phyloP scores from a whole-genome alignment of 1,284 basidiomycete genomes.

The Irpex rosettiformis region DNA sequence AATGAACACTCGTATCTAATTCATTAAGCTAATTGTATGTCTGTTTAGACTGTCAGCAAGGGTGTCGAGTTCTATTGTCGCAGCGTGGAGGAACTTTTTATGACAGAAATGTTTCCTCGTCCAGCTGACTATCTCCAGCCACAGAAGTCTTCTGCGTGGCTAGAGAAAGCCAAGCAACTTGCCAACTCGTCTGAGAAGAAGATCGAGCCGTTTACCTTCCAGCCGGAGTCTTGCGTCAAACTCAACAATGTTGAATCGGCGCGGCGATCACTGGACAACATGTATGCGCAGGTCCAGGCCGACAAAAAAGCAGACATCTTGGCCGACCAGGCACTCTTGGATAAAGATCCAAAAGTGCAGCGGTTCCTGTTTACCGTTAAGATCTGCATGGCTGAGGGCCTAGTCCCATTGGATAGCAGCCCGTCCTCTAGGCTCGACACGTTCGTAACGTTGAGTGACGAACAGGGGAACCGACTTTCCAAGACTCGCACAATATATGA shows the following conservation, averaged over 20 bases:
- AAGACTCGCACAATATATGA: conserved; percentile 98
- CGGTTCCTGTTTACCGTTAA: conserved; percentile 93
- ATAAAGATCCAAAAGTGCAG: conserved; percentile 53
- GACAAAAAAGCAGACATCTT: conserved; percentile 81
- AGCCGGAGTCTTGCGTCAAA: conserved; percentile 92
- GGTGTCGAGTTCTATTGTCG: conserved; percentile 92
- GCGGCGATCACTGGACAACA: conserved; percentile 85
- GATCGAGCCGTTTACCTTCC: conserved; percentile 92
- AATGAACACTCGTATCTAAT: neutral
- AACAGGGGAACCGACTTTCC: conserved; percentile 84
- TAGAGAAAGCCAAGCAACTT: conserved; percentile 88
- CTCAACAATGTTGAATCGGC: conserved; percentile 97
- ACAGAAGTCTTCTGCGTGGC: conserved; percentile 89
- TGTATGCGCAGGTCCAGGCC: conserved; percentile 90
- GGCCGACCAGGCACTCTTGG: conserved; percentile 48
- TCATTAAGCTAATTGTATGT: neutral
- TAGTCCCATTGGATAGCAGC: conserved; percentile 70
- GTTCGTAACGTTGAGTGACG: conserved; percentile 93
- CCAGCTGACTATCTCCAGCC: conserved; percentile 72
- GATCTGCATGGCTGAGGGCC: conserved; percentile 84
- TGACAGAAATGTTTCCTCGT: conserved; percentile 91
- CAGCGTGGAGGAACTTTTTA: conserved; percentile 85
- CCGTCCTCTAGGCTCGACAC: conserved; percentile 78
- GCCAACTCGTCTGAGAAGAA: conserved; percentile 83
- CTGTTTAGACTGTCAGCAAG: conserved; percentile 78